phyloP scores from a whole-genome alignment of 495 filamentous ascomycete species.

The Venustampulla echinocandica region DNA sequence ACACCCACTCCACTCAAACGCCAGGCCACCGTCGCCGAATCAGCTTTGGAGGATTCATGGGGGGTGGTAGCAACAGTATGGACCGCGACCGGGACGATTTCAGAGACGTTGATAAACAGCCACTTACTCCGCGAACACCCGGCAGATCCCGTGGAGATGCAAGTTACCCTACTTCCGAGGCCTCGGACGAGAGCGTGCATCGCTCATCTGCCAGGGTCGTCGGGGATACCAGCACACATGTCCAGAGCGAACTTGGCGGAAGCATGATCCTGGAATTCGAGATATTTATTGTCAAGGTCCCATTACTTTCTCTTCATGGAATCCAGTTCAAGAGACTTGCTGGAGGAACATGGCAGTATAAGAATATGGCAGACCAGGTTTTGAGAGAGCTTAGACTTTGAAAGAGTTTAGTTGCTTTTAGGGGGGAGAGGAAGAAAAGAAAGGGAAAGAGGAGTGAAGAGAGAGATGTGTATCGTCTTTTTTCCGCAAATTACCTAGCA shows the following conservation, averaged over 20 bases:
- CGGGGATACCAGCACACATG: constrained; percentile 76
- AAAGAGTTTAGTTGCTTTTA: background rate
- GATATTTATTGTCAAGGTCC: constrained; percentile 96
- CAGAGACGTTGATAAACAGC: constrained; percentile 39
- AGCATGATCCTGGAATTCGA: constrained; percentile 83
- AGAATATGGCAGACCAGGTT: constrained; percentile 94
- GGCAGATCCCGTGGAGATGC: constrained; percentile 44
- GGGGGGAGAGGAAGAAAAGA: background rate
- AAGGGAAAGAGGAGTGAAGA: too few relatives aligned
- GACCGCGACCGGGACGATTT: constrained; percentile 54
- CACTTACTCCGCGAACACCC: constrained; percentile 37
- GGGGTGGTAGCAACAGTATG: constrained; percentile 23
- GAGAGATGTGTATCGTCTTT: too few relatives aligned
- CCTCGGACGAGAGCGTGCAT: constrained; percentile 60
- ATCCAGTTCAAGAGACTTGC: constrained; percentile 98
- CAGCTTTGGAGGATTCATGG: constrained; percentile 67
- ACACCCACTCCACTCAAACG: constrained; percentile 39
- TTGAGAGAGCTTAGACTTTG: constrained; percentile 77
- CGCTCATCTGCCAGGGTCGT: constrained; percentile 41
- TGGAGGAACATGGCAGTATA: constrained; percentile 96
- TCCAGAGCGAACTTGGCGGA: constrained; percentile 75
- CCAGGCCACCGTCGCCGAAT: constrained; percentile 66
- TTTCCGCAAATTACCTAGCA: too few relatives aligned
- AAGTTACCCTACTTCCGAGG: constrained; percentile 73
- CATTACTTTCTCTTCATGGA: constrained; percentile 83